A percentile compares a stretch with the other conserved stretches of the same genome.
Conservation (phyloP, 2,329 filamentous ascomycete species). For the Fusarium sterilihyphosum region DNA sequence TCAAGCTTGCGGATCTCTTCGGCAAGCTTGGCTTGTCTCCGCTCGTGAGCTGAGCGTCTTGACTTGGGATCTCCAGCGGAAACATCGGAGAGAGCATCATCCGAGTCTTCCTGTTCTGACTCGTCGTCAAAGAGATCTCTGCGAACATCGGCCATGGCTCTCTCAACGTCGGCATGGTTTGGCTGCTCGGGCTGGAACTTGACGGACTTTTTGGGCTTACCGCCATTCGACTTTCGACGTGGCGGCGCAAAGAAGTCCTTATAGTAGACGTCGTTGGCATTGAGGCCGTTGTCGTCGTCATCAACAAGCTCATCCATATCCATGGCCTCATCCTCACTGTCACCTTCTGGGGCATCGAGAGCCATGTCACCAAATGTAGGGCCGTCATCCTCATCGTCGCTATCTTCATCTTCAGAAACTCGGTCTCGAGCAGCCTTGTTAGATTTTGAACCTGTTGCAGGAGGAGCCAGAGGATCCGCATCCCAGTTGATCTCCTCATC, state of each 20-base stretch:
- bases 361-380: conserved; percentile 86
- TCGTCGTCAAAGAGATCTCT: conserved; percentile 90
- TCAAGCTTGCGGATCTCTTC: conserved; percentile 94
- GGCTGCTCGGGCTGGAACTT: conserved; percentile 56
- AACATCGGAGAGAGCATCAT: conserved; percentile 71
- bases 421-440: conserved; percentile 47
- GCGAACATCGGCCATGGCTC: conserved; percentile 86
- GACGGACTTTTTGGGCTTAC: conserved; percentile 55
- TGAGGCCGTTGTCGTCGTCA: conserved; percentile 68
- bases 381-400: conserved; percentile 78
- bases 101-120: conserved; percentile 71
- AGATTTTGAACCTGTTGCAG: conserved; percentile 44
- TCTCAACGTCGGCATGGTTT: conserved; percentile 75
- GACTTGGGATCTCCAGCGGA: conserved; percentile 76
- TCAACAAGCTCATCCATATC: conserved; percentile 62
- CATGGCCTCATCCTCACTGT: conserved; percentile 69
- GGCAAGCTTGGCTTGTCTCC: conserved; percentile 82
- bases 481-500: conserved; percentile 92
- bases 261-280: conserved; percentile 91
- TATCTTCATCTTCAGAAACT: conserved; percentile 51
- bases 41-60: conserved; percentile 85
- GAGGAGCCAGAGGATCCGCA: conserved; percentile 71
- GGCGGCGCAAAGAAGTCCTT: conserved; percentile 94
- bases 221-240: conserved; percentile 71
- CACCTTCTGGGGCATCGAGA: conserved; percentile 77